Base-by-base conservation (phyloP, 441 rosid genomes). In the Mallotus repandus region DNA sequence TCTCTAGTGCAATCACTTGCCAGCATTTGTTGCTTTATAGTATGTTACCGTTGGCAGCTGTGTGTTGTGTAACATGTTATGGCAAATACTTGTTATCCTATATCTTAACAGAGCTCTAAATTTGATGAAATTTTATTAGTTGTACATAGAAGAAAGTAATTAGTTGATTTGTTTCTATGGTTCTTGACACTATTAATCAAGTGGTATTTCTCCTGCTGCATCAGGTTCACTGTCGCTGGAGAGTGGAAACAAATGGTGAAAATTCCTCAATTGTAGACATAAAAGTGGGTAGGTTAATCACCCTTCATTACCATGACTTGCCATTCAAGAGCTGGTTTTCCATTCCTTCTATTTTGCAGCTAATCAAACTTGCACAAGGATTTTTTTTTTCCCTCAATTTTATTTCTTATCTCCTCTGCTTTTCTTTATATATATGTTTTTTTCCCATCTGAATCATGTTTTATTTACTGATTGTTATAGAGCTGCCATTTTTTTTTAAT, bases 171-270 rank as follows among this genome's bases (percentile, higher is more conserved):
- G 4, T 45, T 8, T 52, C 21, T 59, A 9, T 0, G 1, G 3
- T 29, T 29, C 32, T 29, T 29, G 32, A 29, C 32, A 29, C 32
- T 29, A 29, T 29, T 29, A 29, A 29, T 29, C 32, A 29, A 29
- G 32, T 29, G 32, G 32, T 29, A 29, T 29, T 79, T 45, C 67
- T 80, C 64, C 53, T 79, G 66, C 74, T 82, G 77, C 77, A 77
- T 74, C 85, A 95, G 99, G 82, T 96, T 81, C 99, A 96, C 63
- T 90, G 97, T 73, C 85, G 90, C 68, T 96, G 99, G 99, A 81
- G 76, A 46, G 72, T 85, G 77, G 97, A 89, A 83, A 87, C 84
- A 7, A 87, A 79, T 81, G 87, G 82, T 56, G 93, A 93, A 79
- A 81, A 80, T 65, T 86, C 89, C 9, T 89, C 89, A 66, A 60